Base-by-base conservation (phyloP, 768 basidiomycete genomes). In the Tricholoma saponaceum region DNA sequence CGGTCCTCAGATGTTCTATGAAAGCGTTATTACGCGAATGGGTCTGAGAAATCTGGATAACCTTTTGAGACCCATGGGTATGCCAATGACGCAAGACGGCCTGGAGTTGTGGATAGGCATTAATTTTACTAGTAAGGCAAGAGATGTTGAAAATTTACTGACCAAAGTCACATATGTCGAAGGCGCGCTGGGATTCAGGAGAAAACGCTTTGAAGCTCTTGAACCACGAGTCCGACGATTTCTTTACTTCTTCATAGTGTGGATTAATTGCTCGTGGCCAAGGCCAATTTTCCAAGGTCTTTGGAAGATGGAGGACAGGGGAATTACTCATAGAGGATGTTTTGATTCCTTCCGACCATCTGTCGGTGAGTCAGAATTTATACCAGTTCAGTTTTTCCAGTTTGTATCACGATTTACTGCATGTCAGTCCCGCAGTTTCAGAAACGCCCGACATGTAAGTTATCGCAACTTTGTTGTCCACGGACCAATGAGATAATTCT, bases 161-260 rank as follows among this genome's bases (percentile, higher is more conserved):
- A 60, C 60, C 37, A 49, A 67, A 64, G 33, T 67, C 63, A 54
- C 63, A 62, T 39, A 52, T 57, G 35, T 66, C 53, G 59, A 67
- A 64, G 12, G 61, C 59, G 23, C n/a, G n/a, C 54, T 64, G 65
- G 3, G 61, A 58, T n/a, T 52, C 10, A 9, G 58, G 55, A 30
- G 44, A 28, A 18, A 67, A 63, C 1, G 63, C 22, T 13, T 62
- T 37, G 54, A 61, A 64, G 26, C 39, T 44, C 39, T 55, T 56
- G 23, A 60, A 35, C 66, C 66, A 67, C 23, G 60, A 41, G 0
- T 51, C 28, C 8, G 62, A 63, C 46, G 56, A 58, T 7, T 6
- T 51, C 49, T 61, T 22, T 47, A 30, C 28, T 35, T 52, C 52
- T 23, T 16, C 23, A 44, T 60, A 64, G 44, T 59, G 49, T 7